Evolutionary conservation across 441 rosid species (phyloP).

Genomic region (Raphanus hybrid): DNA sequence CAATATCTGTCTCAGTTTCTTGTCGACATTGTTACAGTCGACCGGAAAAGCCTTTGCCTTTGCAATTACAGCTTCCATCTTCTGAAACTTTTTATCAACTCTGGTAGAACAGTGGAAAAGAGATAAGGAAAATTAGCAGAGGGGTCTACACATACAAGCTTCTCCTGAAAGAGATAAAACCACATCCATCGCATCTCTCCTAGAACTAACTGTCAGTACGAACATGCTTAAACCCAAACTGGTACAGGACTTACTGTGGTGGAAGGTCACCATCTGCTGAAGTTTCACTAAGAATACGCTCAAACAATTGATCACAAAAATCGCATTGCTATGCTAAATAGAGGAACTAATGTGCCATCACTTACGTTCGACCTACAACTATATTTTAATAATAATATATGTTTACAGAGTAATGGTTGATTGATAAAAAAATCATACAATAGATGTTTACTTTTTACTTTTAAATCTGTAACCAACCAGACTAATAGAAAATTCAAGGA

Average conservation of each 20-base stretch:
- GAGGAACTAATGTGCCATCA: too few relatives aligned
- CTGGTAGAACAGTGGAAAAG: constrained; percentile 50
- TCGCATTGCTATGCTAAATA: too few relatives aligned
- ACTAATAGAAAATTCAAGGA: too few relatives aligned
- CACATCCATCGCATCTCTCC: constrained; percentile 8
- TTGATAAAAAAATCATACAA: too few relatives aligned
- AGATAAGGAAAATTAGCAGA: constrained; percentile 20
- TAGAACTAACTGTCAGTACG: not conserved
- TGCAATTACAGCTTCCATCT: constrained; percentile 72
- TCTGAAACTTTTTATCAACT: constrained; percentile 61
- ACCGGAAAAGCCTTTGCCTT: constrained; percentile 71
- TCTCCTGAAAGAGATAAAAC: not conserved
- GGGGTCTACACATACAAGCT: constrained; percentile 15
- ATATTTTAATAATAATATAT: too few relatives aligned
- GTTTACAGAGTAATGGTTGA: too few relatives aligned
- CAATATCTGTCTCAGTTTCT: constrained; percentile 87
- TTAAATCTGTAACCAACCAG: too few relatives aligned
- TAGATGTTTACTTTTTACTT: too few relatives aligned
- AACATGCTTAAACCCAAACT: constrained; percentile 19
- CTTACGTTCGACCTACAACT: too few relatives aligned
- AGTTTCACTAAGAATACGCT: constrained; percentile 84
- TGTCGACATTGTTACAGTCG: constrained; percentile 89
- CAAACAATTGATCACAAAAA: constrained; percentile 38
- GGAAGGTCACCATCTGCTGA: constrained; percentile 87
- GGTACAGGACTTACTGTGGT: constrained; percentile 62